These are phyloP conservation scores for Didymella arachidicola DNA, from an alignment of 2,329 filamentous ascomycete species.

Conservation along the genomic window DNA sequence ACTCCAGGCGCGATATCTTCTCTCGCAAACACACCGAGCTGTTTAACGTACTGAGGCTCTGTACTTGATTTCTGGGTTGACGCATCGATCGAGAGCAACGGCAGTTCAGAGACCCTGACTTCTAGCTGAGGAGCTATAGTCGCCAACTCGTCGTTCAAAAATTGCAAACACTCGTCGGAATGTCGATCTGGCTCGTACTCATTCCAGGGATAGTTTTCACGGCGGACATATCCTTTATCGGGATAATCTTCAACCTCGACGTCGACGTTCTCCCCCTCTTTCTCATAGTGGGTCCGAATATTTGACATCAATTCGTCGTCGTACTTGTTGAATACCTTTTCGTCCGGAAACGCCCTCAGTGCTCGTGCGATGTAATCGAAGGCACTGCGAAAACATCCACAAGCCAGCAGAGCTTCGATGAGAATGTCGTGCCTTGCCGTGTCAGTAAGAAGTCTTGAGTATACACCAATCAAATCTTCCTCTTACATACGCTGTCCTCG, in stretches of 20 bases:
- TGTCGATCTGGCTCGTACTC: slow-evolving; percentile 66
- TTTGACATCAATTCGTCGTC: slow-evolving; percentile 58
- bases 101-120: slow-evolving; percentile 77
- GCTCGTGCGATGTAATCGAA: slow-evolving; percentile 71
- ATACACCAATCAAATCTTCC: background rate
- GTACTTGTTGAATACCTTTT: slow-evolving; percentile 64
- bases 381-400: slow-evolving; percentile 74
- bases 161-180: slow-evolving; percentile 62
- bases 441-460: slow-evolving; percentile 18
- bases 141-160: slow-evolving; percentile 75
- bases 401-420: slow-evolving; percentile 63
- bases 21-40: slow-evolving; percentile 90
- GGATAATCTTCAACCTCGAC: slow-evolving; percentile 67
- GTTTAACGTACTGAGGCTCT: slow-evolving; percentile 67
- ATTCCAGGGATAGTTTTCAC: slow-evolving; percentile 72
- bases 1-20: slow-evolving; percentile 80
- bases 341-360: slow-evolving; percentile 61
- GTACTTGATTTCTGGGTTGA: slow-evolving; percentile 53
- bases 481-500: slow-evolving; percentile 42
- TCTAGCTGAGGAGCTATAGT: slow-evolving; percentile 81
- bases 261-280: slow-evolving; percentile 37
- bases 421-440: slow-evolving; percentile 42
- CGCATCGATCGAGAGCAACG: slow-evolving; percentile 61
- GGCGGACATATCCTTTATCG: slow-evolving; percentile 72
- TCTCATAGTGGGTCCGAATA: slow-evolving; percentile 35